phyloP scores from a whole-genome alignment of 78 protist species.

The Emiliania huxleyi region DNA sequence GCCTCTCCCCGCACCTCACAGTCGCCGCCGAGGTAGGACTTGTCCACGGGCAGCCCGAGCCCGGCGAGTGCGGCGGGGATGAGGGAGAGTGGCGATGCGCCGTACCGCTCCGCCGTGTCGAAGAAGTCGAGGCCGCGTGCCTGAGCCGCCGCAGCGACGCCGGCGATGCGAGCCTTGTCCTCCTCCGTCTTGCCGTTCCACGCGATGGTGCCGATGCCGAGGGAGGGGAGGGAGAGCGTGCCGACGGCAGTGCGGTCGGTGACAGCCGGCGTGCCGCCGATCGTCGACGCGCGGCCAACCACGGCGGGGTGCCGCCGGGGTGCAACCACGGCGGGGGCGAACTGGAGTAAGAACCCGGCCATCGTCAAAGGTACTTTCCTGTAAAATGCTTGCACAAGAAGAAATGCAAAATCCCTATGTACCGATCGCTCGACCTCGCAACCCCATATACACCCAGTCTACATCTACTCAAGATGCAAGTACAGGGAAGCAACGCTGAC shows the following conservation, averaged over 20 bases:
- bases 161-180: too few species aligned
- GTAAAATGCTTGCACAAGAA: too few species aligned
- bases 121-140: neutral
- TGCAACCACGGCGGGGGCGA: too few species aligned
- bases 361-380: too few species aligned
- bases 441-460: too few species aligned
- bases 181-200: neutral
- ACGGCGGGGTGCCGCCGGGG: too few species aligned
- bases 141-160: neutral
- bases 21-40: neutral
- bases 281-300: neutral
- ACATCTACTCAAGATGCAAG: too few species aligned
- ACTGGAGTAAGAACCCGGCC: too few species aligned
- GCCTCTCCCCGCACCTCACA: too few species aligned
- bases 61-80: neutral
- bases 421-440: too few species aligned
- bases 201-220: neutral
- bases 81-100: neutral
- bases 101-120: conserved; percentile 37
- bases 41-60: neutral
- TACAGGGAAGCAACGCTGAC: too few species aligned
- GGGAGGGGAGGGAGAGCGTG: neutral
- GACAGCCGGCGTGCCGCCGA: neutral
- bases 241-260: conserved; percentile 1
- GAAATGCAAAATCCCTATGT: too few species aligned